These are phyloP conservation scores for Phytophthora tubulina DNA, from an alignment of 352 stramenopile genomes.

Conservation along the genomic window DNA sequence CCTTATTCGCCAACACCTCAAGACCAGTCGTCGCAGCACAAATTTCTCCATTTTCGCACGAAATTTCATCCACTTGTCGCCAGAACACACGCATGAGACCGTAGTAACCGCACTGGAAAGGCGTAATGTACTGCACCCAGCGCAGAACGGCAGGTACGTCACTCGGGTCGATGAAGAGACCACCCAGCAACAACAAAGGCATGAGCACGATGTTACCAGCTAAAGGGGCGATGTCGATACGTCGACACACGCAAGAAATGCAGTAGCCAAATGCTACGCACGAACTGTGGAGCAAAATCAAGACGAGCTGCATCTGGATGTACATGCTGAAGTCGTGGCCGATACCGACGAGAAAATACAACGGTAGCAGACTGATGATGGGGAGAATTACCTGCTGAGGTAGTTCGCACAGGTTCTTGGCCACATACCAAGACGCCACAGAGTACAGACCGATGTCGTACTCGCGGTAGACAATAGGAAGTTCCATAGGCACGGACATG, in stretches of 20 bases:
- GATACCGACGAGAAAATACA: constrained; percentile 64
- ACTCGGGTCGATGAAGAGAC: constrained; percentile 55
- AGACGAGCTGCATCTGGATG: constrained; percentile 51
- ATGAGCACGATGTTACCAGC: constrained; percentile 49
- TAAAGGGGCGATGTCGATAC: constrained; percentile 54
- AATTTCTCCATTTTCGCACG: constrained; percentile 34
- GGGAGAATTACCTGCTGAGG: constrained; percentile 58
- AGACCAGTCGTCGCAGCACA: constrained; percentile 43
- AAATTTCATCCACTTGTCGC: constrained; percentile 44
- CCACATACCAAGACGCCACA: constrained; percentile 53
- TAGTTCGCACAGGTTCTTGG: constrained; percentile 70
- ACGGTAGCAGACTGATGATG: constrained; percentile 49
- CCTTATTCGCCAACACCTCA: constrained; percentile 48
- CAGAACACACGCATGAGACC: constrained; percentile 62
- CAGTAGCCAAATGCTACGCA: constrained; percentile 58
- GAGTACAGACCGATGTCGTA: constrained; percentile 58
- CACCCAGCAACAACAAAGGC: constrained; percentile 59
- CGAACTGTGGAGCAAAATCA: constrained; percentile 52
- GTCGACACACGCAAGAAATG: constrained; percentile 52
- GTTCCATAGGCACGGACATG: constrained; percentile 54
- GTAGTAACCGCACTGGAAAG: constrained; percentile 62
- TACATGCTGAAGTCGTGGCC: constrained; percentile 50
- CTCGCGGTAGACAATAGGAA: constrained; percentile 63
- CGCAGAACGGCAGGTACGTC: constrained; percentile 49
- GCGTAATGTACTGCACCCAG: constrained; percentile 65